Evolutionary conservation across 495 filamentous ascomycete species (phyloP), one percentile per base, ranked within the genome.

Genomic region (Parathielavia appendiculata): DNA sequence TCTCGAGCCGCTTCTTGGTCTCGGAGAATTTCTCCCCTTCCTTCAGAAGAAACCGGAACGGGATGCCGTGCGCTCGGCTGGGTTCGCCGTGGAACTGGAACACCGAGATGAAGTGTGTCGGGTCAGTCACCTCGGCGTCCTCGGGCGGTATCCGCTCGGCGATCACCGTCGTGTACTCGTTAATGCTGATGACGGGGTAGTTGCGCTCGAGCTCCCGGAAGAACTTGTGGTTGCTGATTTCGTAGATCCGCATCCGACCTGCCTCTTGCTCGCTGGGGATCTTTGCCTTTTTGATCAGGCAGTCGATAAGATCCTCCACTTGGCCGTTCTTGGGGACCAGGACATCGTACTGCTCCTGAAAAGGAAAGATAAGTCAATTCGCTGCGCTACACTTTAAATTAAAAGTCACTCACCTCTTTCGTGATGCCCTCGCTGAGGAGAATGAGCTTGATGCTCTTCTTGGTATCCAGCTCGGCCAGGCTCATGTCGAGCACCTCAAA

Each of bases 401-500:
- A 9, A 20, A 14, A 8, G 13, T 17, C 14, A 47, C 79, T 71
- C 73, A 90, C 88, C 75, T 95, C 90, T 76, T 96, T 97, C 6
- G 82, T 79, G 59, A 96, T 87, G 23, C 95, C 93, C 57, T 99
- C 95, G 23, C 85, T 86, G 40, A 99, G 77, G 83, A 86, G 90
- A 8, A 79, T 87, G 41, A 99, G 73, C 67, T 88, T 91, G 60
- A 96, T 71, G 55, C 70, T 79, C 71, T 92, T 96, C 74, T 93
- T 92, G 32, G 86, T 92, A 63, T 99, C 95, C 38, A 91, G 79
- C 68, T 99, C 95, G 50, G 87, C 90, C 48, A 99, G 74, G 58
- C 89, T 95, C 75, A 95, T 91, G 47, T 99, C 93, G 32, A 99
- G 75, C 16, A 96, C 80, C 70, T 99, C 93, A 61, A 90, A 97